Conservation (phyloP, 345 rosid genomes). For the Corchorus capsularis region DNA sequence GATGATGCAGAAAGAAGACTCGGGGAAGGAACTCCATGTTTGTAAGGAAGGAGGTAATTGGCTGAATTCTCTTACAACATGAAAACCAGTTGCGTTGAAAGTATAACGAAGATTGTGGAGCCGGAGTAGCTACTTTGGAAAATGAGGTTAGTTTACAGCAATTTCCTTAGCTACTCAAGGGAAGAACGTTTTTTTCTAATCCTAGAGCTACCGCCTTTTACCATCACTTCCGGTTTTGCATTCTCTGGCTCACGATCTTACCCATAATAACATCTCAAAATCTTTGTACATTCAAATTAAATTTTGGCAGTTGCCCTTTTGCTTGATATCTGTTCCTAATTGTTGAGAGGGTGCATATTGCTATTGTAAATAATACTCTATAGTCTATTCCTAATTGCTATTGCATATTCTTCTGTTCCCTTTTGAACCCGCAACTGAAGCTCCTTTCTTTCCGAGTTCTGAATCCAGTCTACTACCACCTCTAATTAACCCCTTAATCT, state of each 20-base stretch:
- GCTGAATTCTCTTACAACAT: not conserved
- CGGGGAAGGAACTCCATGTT: not conserved
- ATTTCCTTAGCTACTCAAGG: not conserved
- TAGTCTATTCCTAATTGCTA: too few relatives aligned
- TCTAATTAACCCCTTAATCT: too few relatives aligned
- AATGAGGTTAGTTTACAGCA: not conserved
- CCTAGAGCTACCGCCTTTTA: not conserved
- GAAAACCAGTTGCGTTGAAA: not conserved
- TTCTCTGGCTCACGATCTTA: not conserved
- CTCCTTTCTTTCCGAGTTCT: too few relatives aligned
- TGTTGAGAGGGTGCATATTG: not conserved
- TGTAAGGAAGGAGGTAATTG: not conserved
- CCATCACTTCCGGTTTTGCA: not conserved
- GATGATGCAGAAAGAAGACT: not conserved
- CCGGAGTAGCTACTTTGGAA: not conserved
- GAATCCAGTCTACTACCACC: too few relatives aligned
- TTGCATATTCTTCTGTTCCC: not conserved
- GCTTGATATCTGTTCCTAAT: not conserved
- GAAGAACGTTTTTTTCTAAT: too few relatives aligned
- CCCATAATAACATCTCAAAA: not conserved
- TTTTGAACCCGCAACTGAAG: too few relatives aligned
- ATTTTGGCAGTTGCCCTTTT: not conserved
- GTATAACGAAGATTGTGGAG: not conserved
- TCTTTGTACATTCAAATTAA: not conserved
- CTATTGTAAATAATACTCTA: not conserved